Conservation (phyloP, 2,329 filamentous ascomycete genomes). For the Neonectria coccinea region DNA sequence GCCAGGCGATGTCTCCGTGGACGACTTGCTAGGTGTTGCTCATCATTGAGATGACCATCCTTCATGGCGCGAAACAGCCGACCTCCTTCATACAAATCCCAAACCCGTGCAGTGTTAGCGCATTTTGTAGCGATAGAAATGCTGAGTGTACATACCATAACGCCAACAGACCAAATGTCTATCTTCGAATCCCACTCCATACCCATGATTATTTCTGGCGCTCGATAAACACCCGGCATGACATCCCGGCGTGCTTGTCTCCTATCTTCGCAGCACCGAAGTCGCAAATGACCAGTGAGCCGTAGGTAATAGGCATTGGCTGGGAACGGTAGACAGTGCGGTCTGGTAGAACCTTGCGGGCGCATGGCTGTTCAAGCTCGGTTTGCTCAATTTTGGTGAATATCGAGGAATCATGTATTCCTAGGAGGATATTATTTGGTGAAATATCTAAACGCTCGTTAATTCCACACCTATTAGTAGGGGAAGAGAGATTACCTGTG, state of each 20-base stretch:
- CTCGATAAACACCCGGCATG: slow-evolving; percentile 49
- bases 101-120: not conserved
- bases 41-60: not conserved
- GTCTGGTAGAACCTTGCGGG: slow-evolving; percentile 46
- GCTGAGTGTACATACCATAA: slow-evolving; percentile 44
- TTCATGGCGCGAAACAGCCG: not conserved
- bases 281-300: slow-evolving; percentile 49
- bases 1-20: not conserved
- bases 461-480: slow-evolving; percentile 8
- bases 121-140: not conserved
- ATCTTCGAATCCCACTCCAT: slow-evolving; percentile 50
- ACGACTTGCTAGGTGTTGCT: not conserved
- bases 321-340: slow-evolving; percentile 49
- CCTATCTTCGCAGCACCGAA: slow-evolving; percentile 53
- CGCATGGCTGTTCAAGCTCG: slow-evolving; percentile 47
- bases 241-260: slow-evolving; percentile 38
- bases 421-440: slow-evolving; percentile 52
- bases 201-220: slow-evolving; percentile 53
- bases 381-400: slow-evolving; percentile 47
- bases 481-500: slow-evolving; percentile 39
- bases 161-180: slow-evolving; percentile 52
- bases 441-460: slow-evolving; percentile 48
- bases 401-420: slow-evolving; percentile 46
- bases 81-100: not conserved
- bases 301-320: slow-evolving; percentile 48